These are phyloP conservation scores for Hypericum androsaemum DNA, from an alignment of 345 rosid species.

Conservation along the genomic window DNA sequence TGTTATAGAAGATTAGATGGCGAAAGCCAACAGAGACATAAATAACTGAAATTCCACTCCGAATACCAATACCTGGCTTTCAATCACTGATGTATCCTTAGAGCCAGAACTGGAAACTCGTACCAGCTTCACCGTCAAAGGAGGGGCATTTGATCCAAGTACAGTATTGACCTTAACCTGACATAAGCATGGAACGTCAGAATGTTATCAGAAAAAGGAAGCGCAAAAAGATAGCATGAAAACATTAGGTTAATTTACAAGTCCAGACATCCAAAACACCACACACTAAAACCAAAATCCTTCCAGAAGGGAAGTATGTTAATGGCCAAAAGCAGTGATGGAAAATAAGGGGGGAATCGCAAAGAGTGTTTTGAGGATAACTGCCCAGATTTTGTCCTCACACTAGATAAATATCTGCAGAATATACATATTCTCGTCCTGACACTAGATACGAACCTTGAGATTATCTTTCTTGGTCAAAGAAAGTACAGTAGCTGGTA, in stretches of 20 bases:
- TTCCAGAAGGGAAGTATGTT: too few relatives aligned
- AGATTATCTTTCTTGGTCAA: constrained; percentile 59
- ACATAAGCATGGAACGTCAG: not conserved
- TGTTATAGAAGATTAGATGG: not conserved
- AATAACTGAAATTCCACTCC: constrained; percentile 8
- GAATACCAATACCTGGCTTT: constrained; percentile 46
- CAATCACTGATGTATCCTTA: constrained; percentile 48
- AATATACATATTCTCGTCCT: not conserved
- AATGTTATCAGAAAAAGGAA: not conserved
- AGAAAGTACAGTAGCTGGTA: constrained; percentile 77
- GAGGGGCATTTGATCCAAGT: constrained; percentile 75
- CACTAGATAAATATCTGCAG: not conserved
- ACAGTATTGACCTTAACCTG: constrained; percentile 87
- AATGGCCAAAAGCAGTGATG: too few relatives aligned
- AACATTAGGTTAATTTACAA: not conserved
- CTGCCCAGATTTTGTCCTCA: too few relatives aligned
- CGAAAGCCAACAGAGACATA: constrained; percentile 3
- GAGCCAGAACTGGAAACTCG: constrained; percentile 39
- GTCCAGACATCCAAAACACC: not conserved
- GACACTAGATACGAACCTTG: constrained; percentile 35
- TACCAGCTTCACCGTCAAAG: constrained; percentile 61
- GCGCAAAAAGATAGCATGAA: not conserved
- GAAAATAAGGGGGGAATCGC: not conserved
- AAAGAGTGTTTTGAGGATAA: not conserved
- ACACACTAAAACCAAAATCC: too few relatives aligned